A percentile compares a stretch with the other conserved stretches of the same genome.
Evolutionary conservation across 73 alveolate species (phyloP).

Genomic region (Stentor roeselii): DNA sequence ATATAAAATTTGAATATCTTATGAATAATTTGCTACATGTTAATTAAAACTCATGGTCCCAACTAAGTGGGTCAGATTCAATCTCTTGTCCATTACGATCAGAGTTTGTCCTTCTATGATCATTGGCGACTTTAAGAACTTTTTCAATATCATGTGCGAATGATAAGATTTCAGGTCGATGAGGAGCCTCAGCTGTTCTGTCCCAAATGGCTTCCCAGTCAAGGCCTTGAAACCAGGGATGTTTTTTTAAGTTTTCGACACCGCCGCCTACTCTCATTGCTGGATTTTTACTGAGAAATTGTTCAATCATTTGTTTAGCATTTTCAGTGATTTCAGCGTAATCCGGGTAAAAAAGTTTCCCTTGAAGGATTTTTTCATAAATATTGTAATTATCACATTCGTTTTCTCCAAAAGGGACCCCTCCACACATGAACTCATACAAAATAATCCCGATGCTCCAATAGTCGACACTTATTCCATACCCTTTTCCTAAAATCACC

Average conservation of each 20-base stretch:
- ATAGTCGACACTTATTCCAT: not conserved
- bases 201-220: not conserved
- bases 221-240: not conserved
- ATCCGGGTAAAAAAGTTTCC: constrained; percentile 37
- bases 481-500: not conserved
- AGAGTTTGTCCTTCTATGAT: too few species aligned
- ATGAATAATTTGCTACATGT: too few species aligned
- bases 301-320: not conserved
- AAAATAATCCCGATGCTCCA: not conserved
- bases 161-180: not conserved
- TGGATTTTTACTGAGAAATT: not conserved
- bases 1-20: too few species aligned
- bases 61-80: too few species aligned
- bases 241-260: not conserved
- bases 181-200: not conserved
- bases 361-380: constrained; percentile 36
- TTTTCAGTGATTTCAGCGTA: not conserved
- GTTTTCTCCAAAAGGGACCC: constrained; percentile 24
- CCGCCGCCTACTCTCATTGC: not conserved
- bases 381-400: constrained; percentile 41
- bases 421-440: not conserved
- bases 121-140: too few species aligned
- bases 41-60: too few species aligned
- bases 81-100: too few species aligned
- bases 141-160: not conserved